phyloP scores from a whole-genome alignment of 192 early-diverging fungal species.

The Backusella parvicylindrica region DNA sequence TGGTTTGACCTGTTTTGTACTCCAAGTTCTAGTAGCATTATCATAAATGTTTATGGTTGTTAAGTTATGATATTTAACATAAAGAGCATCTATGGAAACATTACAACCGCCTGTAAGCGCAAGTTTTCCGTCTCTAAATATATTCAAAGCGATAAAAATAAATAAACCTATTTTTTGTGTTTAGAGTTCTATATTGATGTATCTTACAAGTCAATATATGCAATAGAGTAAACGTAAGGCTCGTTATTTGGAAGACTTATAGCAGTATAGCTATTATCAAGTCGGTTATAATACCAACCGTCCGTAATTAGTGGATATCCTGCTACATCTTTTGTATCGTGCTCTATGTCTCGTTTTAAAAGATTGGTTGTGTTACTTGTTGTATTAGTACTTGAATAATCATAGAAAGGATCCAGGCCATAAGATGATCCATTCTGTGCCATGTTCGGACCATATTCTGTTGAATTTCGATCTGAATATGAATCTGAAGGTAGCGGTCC shows the following conservation, averaged over 20 bases:
- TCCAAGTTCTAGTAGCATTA: background rate
- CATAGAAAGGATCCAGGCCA: background rate
- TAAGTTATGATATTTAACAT: background rate
- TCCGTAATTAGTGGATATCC: background rate
- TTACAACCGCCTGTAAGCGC: background rate
- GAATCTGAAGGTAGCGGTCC: background rate
- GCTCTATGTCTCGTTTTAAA: background rate
- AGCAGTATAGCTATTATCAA: background rate
- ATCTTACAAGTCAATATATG: background rate
- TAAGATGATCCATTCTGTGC: background rate
- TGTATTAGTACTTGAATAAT: background rate
- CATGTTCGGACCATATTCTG: background rate
- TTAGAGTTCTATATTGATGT: background rate
- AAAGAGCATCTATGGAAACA: fast-evolving
- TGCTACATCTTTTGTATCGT: background rate
- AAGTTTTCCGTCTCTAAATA: background rate
- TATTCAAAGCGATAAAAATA: background rate
- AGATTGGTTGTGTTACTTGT: background rate
- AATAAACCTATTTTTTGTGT: background rate
- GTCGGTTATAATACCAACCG: background rate
- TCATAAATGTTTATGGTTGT: background rate
- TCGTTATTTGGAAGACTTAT: background rate
- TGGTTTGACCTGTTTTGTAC: background rate
- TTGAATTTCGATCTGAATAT: background rate
- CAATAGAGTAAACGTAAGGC: background rate